A percentile compares a stretch with the other conserved stretches of the same genome.
Conservation (phyloP, 345 rosid genomes). For the Turritis glabra region DNA sequence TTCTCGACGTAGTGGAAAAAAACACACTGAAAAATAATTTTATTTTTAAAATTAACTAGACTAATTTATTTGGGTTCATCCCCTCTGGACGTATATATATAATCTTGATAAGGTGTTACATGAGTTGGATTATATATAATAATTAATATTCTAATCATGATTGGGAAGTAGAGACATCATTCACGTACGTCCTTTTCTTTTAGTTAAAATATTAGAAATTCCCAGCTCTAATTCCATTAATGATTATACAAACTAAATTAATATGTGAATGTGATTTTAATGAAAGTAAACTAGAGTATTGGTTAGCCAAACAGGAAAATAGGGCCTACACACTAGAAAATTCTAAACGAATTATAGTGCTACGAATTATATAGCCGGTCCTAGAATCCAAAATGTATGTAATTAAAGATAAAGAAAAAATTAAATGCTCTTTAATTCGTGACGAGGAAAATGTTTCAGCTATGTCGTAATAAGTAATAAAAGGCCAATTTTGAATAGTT, state of each 20-base stretch:
- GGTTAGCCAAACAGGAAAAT: background rate
- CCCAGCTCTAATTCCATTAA: background rate
- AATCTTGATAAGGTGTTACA: background rate
- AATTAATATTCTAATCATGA: background rate
- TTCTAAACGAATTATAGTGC: background rate
- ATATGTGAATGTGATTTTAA: background rate
- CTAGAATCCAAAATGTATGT: background rate
- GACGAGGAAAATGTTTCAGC: background rate
- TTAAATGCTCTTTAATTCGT: background rate
- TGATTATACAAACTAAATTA: background rate
- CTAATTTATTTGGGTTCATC: background rate
- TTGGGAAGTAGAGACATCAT: constrained; percentile 15
- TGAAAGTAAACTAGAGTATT: background rate
- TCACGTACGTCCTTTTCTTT: constrained; percentile 26
- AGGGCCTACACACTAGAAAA: background rate
- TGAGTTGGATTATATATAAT: background rate
- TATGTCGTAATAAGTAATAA: no score
- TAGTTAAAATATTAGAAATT: constrained; percentile 6
- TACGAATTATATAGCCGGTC: background rate
- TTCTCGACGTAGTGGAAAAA: background rate
- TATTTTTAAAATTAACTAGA: background rate
- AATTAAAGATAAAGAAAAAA: no score
- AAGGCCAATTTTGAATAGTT: no score
- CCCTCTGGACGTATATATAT: constrained; percentile 19
- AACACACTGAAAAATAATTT: background rate